phyloP scores from a whole-genome alignment of 805 yeast species.

The Clavispora vitiphila region DNA sequence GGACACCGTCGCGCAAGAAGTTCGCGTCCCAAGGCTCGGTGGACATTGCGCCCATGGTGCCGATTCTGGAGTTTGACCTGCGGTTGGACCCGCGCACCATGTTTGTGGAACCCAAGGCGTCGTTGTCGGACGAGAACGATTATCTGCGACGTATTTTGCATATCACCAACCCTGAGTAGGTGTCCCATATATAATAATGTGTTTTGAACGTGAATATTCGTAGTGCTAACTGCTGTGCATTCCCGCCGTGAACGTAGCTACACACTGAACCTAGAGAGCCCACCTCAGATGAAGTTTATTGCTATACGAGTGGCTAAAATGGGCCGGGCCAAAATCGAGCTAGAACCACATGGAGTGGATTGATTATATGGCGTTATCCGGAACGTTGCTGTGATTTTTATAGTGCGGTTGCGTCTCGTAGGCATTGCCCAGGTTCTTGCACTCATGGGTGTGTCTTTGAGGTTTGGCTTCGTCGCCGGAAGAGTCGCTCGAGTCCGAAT shows the following conservation, averaged over 20 bases:
- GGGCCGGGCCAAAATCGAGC: too few species aligned
- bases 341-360: too few species aligned
- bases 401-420: slow-evolving; percentile 78
- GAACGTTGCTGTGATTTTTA: slow-evolving; percentile 13
- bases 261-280: too few species aligned
- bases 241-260: too few species aligned
- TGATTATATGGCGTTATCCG: slow-evolving; percentile 7
- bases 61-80: slow-evolving; percentile 22
- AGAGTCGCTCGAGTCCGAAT: slow-evolving; percentile 24
- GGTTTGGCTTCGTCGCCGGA: slow-evolving; percentile 18
- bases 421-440: slow-evolving; percentile 55
- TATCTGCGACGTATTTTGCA: slow-evolving; percentile 16
- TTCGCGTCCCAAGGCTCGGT: slow-evolving; percentile 10
- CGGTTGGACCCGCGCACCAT: slow-evolving; percentile 14
- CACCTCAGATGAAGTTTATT: too few species aligned
- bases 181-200: neutral
- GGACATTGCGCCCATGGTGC: slow-evolving; percentile 25
- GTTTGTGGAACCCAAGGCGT: slow-evolving; percentile 11
- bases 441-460: slow-evolving; percentile 17
- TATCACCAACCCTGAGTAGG: slow-evolving; percentile 14
- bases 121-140: slow-evolving; percentile 16
- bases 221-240: too few species aligned
- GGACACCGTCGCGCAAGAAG: slow-evolving; percentile 27
- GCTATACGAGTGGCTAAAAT: too few species aligned
- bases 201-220: too few species aligned